Conservation (phyloP, 805 yeast species). For the Tetrapisispora pingtungensis region DNA sequence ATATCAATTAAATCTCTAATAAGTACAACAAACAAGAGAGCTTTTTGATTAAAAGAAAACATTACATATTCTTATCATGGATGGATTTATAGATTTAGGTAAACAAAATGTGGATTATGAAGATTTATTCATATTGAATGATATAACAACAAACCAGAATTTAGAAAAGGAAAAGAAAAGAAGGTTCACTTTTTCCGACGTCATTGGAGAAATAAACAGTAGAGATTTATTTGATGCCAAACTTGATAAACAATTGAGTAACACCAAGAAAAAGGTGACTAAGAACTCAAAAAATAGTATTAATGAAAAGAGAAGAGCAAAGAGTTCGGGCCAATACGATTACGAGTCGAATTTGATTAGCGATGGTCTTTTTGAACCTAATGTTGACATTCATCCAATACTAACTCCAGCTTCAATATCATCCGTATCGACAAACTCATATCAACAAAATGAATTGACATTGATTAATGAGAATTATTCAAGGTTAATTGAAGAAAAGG, state of each 20-base stretch:
- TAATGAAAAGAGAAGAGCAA: not conserved
- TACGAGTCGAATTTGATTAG: not conserved
- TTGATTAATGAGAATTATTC: not conserved
- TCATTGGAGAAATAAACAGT: not conserved
- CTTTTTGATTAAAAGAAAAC: no score
- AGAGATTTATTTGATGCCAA: not conserved
- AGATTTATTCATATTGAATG: not conserved
- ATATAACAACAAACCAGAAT: not conserved
- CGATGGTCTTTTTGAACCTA: not conserved
- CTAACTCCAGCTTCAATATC: slow-evolving; percentile 1
- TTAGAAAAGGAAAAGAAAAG: not conserved
- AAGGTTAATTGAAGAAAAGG: not conserved
- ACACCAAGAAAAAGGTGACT: not conserved
- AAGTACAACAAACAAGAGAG: no score
- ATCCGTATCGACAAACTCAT: not conserved
- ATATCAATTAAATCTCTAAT: no score
- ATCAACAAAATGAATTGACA: not conserved
- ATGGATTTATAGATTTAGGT: not conserved
- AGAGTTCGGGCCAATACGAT: not conserved
- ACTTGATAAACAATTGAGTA: not conserved
- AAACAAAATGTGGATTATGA: not conserved
- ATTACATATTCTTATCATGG: slow-evolving; percentile 5
- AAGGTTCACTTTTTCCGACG: slow-evolving; percentile 1
- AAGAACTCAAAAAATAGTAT: not conserved
- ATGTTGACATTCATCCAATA: not conserved